Percentiles rank a stretch among this genome's conserved stretches.
These are phyloP conservation scores for Dorcoceras hygrometricum DNA, from an alignment of 257 asterid species.

Conservation along the genomic window DNA sequence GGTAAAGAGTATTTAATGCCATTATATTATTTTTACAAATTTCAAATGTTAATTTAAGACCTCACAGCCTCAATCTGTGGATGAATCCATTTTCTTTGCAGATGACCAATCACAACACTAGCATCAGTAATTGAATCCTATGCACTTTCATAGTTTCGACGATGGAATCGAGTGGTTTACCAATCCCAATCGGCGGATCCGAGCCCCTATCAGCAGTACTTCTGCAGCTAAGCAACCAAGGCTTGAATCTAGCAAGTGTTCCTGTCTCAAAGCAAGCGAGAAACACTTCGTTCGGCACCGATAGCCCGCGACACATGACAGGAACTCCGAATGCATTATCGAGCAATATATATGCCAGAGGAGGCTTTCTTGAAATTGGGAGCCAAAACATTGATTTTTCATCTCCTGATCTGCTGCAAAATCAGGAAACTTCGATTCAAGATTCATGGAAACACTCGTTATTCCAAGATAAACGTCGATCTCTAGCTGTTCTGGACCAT, in stretches of 20 bases:
- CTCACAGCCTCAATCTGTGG: background rate
- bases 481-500: background rate
- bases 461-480: background rate
- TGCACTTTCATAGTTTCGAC: background rate
- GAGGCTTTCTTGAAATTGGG: background rate
- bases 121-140: background rate
- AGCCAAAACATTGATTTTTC: background rate
- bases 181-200: constrained; percentile 22
- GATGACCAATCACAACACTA: background rate
- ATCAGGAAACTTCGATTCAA: background rate
- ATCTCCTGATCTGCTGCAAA: no score
- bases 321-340: background rate
- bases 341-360: background rate
- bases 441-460: constrained; percentile 1
- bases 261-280: background rate
- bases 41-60: background rate
- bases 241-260: background rate
- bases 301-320: background rate
- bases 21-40: background rate
- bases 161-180: constrained; percentile 15
- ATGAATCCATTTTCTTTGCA: background rate
- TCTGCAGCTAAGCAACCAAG: constrained; percentile 9
- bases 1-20: no score
- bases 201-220: constrained; percentile 18
- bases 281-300: background rate